Conservation (phyloP, 306 rosid species). For the Elaeagnus macrophylla region DNA sequence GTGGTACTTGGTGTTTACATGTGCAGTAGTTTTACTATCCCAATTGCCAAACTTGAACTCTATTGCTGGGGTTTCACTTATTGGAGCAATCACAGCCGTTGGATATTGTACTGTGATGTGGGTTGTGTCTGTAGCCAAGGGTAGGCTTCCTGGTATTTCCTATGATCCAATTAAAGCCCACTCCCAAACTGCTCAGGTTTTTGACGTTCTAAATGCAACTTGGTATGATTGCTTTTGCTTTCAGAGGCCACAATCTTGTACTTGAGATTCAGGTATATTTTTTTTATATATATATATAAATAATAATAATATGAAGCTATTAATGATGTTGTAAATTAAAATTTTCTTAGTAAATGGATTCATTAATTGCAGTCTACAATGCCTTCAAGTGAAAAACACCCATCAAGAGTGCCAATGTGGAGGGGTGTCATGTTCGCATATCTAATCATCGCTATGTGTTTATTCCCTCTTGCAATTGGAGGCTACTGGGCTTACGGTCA, state of each 20-base stretch:
- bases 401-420: constrained; percentile 50
- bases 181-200: constrained; percentile 7
- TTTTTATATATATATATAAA: not conserved
- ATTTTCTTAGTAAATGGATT: not conserved
- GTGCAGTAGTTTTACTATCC: constrained; percentile 24
- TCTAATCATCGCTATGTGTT: constrained; percentile 25
- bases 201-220: constrained; percentile 33
- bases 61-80: constrained; percentile 33
- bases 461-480: constrained; percentile 39
- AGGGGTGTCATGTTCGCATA: constrained; percentile 34
- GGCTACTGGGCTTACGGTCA: constrained; percentile 46
- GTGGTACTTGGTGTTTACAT: constrained; percentile 44
- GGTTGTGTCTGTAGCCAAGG: constrained; percentile 32
- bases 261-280: constrained; percentile 42
- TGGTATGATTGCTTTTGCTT: constrained; percentile 43
- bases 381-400: constrained; percentile 46
- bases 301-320: not conserved
- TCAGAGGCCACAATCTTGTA: constrained; percentile 44
- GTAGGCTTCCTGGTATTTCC: constrained; percentile 24
- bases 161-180: constrained; percentile 13
- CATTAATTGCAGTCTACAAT: constrained; percentile 30
- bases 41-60: constrained; percentile 47
- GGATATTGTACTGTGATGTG: constrained; percentile 33
- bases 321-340: not conserved
- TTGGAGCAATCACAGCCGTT: constrained; percentile 35